Conservation (phyloP, 1,139 yeast species). For the Zygosaccharomyces sapae region DNA sequence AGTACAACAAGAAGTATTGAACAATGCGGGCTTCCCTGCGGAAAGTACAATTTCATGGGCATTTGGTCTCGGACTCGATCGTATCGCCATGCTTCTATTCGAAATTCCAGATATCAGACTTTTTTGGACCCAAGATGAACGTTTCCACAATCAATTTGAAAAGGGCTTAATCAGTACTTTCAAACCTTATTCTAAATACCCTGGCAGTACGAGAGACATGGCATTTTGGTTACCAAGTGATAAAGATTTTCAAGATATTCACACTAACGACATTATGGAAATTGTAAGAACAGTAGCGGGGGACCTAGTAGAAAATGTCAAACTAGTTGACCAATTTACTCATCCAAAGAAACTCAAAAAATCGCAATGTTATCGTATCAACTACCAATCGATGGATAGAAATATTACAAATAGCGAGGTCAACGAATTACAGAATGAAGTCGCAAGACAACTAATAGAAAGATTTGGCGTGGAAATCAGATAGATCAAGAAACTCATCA, state of each 20-base stretch:
- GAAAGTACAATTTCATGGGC: slow-evolving; percentile 87
- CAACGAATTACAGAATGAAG: slow-evolving; percentile 61
- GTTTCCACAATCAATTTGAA: slow-evolving; percentile 70
- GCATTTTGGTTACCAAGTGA: slow-evolving; percentile 77
- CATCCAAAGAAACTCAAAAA: slow-evolving; percentile 77
- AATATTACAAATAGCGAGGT: slow-evolving; percentile 79
- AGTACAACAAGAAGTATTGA: slow-evolving; percentile 71
- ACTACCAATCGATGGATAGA: slow-evolving; percentile 94
- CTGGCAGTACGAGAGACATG: slow-evolving; percentile 80
- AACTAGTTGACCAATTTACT: slow-evolving; percentile 70
- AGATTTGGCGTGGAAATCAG: slow-evolving; percentile 61
- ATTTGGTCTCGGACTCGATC: slow-evolving; percentile 91
- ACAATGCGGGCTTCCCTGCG: slow-evolving; percentile 59
- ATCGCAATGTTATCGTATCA: slow-evolving; percentile 84
- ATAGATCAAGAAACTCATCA: slow-evolving; percentile 27
- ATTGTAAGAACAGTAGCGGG: slow-evolving; percentile 80
- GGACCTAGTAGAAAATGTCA: slow-evolving; percentile 83
- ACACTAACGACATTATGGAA: slow-evolving; percentile 92
- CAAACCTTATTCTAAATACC: slow-evolving; percentile 86
- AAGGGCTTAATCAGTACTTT: slow-evolving; percentile 65
- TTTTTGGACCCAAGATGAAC: slow-evolving; percentile 82
- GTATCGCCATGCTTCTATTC: slow-evolving; percentile 92
- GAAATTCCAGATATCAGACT: slow-evolving; percentile 93
- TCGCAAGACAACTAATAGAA: slow-evolving; percentile 51
- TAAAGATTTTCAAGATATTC: slow-evolving; percentile 43